Evolutionary conservation across 2,329 filamentous ascomycete genomes (phyloP), one percentile per base, ranked within the genome.

Genomic region (Penicillium brevicompactum): DNA sequence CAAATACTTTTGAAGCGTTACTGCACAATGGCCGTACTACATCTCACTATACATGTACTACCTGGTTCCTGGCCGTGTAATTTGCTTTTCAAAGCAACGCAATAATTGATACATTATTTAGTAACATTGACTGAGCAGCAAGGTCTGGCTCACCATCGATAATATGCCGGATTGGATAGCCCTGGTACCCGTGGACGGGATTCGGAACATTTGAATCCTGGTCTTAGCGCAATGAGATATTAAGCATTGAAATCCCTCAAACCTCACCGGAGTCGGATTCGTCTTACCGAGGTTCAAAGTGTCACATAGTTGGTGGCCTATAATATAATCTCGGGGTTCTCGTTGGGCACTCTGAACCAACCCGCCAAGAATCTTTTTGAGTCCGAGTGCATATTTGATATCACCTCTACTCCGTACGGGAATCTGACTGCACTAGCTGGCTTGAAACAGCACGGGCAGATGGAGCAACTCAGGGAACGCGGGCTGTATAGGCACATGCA

Each of bases 361-460:
- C 13, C n/a, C 34, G 47, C 47, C 52, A 51, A 54, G 47, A 32
- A 51, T 27, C 32, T 41, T 46, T 46, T 31, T 16, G 41, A 51
- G 52, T 41, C 32, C 41, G 30, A 31, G 32, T 54, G 46, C 51
- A 53, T 50, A 31, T 10, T 38, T 14, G 18, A 54, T 46, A 32
- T 22, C 27, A 42, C 16, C 38, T 21, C 9, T 10, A 41, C 18
- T 18, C 18, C 18, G 18, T 18, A 18, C 9, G 38, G 10, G 18
- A 16, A 41, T 54, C 47, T 46, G 32, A 46, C 32, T 34, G 47
- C 48, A 9, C 21, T 18, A 37, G 22, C 14, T 16, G n/a, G 13
- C 27, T 32, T n/a, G 1, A n/a, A 21, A 43, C 8, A 22, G 22
- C 38, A 51, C 47, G 41, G 47, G 6, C 38, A 46, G 5, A 46